phyloP scores from a whole-genome alignment of 2,329 filamentous ascomycete genomes.

The Apiospora marii region DNA sequence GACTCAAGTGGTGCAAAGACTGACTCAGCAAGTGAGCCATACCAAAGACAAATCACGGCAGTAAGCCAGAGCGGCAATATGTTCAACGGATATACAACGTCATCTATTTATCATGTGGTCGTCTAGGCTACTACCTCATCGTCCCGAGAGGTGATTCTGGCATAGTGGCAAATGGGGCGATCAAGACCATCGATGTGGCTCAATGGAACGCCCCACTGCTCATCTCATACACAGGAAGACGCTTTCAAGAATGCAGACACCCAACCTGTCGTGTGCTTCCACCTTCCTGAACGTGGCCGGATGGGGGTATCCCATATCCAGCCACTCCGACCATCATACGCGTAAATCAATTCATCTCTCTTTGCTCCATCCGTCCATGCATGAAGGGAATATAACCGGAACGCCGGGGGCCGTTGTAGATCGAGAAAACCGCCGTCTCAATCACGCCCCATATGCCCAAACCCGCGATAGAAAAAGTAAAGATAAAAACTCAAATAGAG shows the following conservation, averaged over 20 bases:
- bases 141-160: background rate
- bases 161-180: background rate
- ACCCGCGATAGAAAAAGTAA: background rate
- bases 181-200: background rate
- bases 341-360: constrained; percentile 21
- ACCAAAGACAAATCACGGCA: background rate
- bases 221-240: background rate
- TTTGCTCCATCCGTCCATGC: constrained; percentile 19
- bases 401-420: constrained; percentile 15
- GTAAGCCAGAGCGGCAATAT: background rate
- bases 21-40: background rate
- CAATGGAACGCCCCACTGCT: background rate
- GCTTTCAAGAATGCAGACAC: constrained; percentile 6
- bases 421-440: constrained; percentile 22
- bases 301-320: background rate
- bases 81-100: constrained; percentile 2
- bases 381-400: constrained; percentile 12
- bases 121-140: constrained; percentile 6
- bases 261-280: background rate
- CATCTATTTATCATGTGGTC: constrained; percentile 16
- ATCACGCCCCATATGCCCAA: constrained; percentile 16
- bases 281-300: background rate
- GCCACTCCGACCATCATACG: background rate
- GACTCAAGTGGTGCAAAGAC: background rate
- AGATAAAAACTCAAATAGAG: background rate